Evolutionary conservation across 139 green algal species (phyloP), one percentile per base, ranked within the genome.

Genomic region (Haematococcus lacustris): DNA sequence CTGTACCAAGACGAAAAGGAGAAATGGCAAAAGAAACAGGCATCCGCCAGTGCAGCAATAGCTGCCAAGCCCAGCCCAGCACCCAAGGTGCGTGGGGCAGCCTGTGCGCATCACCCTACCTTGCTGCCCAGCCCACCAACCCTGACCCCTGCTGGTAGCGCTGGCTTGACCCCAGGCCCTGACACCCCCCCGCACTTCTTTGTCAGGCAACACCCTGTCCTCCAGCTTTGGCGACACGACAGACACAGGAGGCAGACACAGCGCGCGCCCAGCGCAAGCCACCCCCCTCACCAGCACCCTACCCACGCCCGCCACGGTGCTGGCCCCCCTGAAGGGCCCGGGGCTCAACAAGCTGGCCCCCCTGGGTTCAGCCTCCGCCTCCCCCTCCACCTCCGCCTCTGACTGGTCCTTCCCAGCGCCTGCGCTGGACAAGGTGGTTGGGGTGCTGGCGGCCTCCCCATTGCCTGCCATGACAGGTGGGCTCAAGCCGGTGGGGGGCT

Each of bases 1-100:
- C 68, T 87, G 57, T 90, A 90, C 51, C 73, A 83, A 35, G 70
- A 84, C 2, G 83, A 88, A 34, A 88, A 88, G 68, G 76, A 73
- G 21, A 84, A 84, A 64, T 38, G 30, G 73, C 71, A 75, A 33
- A 43, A 62, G 33, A 66, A 65, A 43, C 33, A 66, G 38, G 41
- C 38, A 51, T 53, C 63, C 59, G 43, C 63, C 51, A 25, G 50
- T 59, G 50, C 64, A 62, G 53, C 32, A 17, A 41, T 23, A 6
- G 1, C 3, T 5, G 38, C 4, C 30, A 40, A 47, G 33, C n/a
- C n/a, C 3, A 66, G 33, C 4, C 25, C 32, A 66, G 37, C 50
- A 73, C 38, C 41, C 59, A 17, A 40, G 51, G 26, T 66, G 66
- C 34, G 1, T 35, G 43, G 33, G 66, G 43, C 60, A 70, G 38